Evolutionary conservation across 805 yeast genomes (phyloP), one percentile per base, ranked within the genome.

Genomic region (Saturnispora mendoncae): DNA sequence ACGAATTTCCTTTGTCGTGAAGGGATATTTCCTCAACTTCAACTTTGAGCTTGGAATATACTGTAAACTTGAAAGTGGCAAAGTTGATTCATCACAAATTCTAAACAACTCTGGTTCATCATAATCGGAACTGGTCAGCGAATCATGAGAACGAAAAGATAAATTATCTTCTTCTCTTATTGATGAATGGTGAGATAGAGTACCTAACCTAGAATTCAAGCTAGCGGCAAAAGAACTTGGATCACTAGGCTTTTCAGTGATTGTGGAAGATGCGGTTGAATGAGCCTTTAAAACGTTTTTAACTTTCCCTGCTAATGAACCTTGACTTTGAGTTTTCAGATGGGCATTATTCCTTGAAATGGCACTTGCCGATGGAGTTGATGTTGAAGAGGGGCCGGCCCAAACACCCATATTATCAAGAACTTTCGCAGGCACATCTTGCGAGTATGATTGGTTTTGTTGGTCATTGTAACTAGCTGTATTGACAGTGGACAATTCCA

Each of bases 211-310:
- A 23, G 43, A 27, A 19, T 40, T 40, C 24, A 40, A 40, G 24
- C 26, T 40, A n/a, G 43, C 43, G n/a, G 43, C 39, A 29, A 33
- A 18, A 9, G 35, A 24, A 28, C 31, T 33, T 21, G 36, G 20
- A 33, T 24, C 38, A 29, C 33, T 33, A 24, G 52, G 38, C 33
- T 43, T 51, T 6, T 46, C 40, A 25, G 49, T 18, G n/a, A 43
- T 32, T 3, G 32, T 5, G 6, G 48, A 17, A 14, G 41, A n/a
- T 4, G 44, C 12, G 33, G 26, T 35, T n/a, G 35, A 25, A 26
- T 33, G 35, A n/a, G n/a, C 14, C 30, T 39, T 39, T 15, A 33
- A 24, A 18, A 38, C 38, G 23, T 18, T 27, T 33, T 33, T 39
- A 8, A 39, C 33, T 18, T 33, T 39, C 1, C 24, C 42, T 4